Conservation (phyloP, 768 basidiomycete species). For the Tulasnella sp. region DNA sequence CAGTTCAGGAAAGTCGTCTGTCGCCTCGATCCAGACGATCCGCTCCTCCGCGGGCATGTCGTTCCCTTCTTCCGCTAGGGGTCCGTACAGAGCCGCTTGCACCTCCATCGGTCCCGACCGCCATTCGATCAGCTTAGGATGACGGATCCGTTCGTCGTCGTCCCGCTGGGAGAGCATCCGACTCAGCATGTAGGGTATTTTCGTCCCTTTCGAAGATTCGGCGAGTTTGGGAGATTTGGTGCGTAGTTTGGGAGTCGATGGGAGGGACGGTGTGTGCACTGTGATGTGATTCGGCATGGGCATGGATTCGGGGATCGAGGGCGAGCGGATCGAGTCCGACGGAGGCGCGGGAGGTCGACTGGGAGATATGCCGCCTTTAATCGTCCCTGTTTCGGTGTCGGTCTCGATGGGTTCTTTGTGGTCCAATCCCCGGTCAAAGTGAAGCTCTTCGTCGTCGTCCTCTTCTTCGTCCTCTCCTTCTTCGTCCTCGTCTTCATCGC, state of each 20-base stretch:
- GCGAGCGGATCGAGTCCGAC: neutral
- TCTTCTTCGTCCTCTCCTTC: neutral
- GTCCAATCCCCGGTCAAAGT: too few species aligned
- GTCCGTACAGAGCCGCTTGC: constrained; percentile 7
- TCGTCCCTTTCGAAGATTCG: neutral
- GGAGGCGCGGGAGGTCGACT: neutral
- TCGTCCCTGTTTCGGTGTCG: neutral
- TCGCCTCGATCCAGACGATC: neutral
- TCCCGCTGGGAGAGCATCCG: neutral
- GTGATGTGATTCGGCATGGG: neutral
- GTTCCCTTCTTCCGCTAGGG: constrained; percentile 8
- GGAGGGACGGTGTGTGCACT: neutral
- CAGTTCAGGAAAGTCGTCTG: neutral
- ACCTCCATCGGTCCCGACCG: constrained; percentile 7
- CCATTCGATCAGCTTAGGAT: neutral
- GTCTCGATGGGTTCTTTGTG: neutral
- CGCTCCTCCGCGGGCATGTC: constrained; percentile 1
- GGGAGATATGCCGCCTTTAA: neutral
- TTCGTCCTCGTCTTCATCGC: neutral
- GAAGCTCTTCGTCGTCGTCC: neutral
- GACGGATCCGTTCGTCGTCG: neutral
- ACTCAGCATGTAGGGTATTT: neutral
- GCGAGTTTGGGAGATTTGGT: neutral
- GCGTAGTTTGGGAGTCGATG: neutral
- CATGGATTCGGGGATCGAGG: neutral